Evolutionary conservation across 1,284 basidiomycete species (phyloP), one percentile per base, ranked within the genome.

Genomic region (Tausonia pullulans): DNA sequence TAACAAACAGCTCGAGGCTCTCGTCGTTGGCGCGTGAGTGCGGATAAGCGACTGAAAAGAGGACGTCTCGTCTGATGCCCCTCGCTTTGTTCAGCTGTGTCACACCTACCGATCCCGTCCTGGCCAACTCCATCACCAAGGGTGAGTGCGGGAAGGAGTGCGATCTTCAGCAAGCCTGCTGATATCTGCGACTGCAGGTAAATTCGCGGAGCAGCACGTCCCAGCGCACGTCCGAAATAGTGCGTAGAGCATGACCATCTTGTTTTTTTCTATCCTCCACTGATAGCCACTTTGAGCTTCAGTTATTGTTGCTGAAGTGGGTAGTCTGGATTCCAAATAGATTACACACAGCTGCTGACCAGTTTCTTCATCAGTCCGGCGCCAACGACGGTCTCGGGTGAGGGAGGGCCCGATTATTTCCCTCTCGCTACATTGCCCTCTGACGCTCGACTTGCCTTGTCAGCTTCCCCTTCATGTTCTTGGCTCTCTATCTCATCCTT

Each of bases 31-130:
- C 2, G n/a, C 46, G 41, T 46, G 43, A 27, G 27, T 27, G 27
- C 27, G 27, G 27, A 27, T 27, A 27, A 27, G 27, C 27, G 27
- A 27, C 27, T 27, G 27, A 27, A 2, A 27, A 27, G 27, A 27
- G 27, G 27, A 27, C 27, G 27, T 27, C 27, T 27, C 27, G 27
- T 27, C 51, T 54, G 10, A 40, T 44, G 40, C 7, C 52, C 5
- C 56, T 55, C 45, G 43, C 59, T 14, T 52, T 51, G 14, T 13
- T 8, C 6, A 45, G 16, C 8, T 54, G 27, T 75, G 84, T 97
- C 27, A 97, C 95, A 0, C 95, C 95, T 0, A 98, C 95, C 1
- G 96, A 98, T 75, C 96, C 95, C 27, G 58, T 50, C 51, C 7
- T 54, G 1, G 45, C 58, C 5, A 54, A 69, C 68, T 72, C 74